These are phyloP conservation scores for Pseudevernia furfuracea DNA, from an alignment of 495 filamentous ascomycete genomes.

Conservation along the genomic window DNA sequence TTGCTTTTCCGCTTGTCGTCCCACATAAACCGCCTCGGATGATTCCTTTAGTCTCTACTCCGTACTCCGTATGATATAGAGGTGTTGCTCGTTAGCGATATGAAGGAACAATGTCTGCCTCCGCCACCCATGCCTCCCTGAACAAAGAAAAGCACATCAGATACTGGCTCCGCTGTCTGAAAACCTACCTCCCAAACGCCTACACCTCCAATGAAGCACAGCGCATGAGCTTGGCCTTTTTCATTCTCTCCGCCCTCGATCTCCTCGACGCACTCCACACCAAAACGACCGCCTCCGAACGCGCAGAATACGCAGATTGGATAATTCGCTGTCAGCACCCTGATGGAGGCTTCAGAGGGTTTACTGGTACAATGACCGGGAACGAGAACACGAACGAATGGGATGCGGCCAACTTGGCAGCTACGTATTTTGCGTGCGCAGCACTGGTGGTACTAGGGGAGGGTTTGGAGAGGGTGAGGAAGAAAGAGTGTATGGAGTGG, in stretches of 20 bases:
- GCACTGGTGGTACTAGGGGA: constrained; percentile 69
- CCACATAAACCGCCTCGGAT: too few relatives aligned
- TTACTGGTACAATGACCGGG: constrained; percentile 58
- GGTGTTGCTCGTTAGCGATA: background rate
- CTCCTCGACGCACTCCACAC: constrained; percentile 57
- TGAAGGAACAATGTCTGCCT: constrained; percentile 27
- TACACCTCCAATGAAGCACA: constrained; percentile 85
- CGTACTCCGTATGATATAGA: background rate
- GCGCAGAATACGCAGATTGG: constrained; percentile 57
- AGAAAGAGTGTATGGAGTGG: constrained; percentile 61
- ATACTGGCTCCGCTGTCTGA: constrained; percentile 88
- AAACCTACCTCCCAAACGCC: constrained; percentile 65
- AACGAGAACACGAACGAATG: constrained; percentile 44
- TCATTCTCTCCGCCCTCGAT: constrained; percentile 78
- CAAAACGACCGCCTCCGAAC: constrained; percentile 50
- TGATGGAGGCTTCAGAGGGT: constrained; percentile 71
- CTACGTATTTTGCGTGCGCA: constrained; percentile 79
- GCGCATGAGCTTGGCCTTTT: constrained; percentile 81
- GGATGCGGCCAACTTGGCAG: constrained; percentile 76
- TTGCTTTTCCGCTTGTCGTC: background rate
- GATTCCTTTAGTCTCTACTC: too few relatives aligned
- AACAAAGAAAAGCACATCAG: constrained; percentile 69
- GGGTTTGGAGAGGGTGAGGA: constrained; percentile 58
- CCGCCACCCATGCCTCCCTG: constrained; percentile 36
- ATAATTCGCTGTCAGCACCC: constrained; percentile 69